Evolutionary conservation across 2,329 filamentous ascomycete species (phyloP), one percentile per base, ranked within the genome.

Genomic region (Fusarium hostae): DNA sequence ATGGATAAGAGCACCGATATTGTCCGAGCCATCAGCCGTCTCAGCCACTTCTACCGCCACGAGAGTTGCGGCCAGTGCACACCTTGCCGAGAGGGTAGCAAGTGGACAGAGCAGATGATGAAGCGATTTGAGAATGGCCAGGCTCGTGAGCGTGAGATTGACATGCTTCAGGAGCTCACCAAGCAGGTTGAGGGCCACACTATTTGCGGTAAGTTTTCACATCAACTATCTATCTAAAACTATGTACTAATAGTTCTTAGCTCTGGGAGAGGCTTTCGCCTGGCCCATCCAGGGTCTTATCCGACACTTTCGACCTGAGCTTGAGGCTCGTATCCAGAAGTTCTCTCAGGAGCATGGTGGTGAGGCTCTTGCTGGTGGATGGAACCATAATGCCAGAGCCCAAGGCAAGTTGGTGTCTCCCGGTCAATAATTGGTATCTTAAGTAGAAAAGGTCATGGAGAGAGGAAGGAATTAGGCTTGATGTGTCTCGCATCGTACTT

Each of bases 61-160:
- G 96, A 99, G 87, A 95, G 91, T 75, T 99, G 96, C 83, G 96
- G 96, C 67, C 96, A 99, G 86, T 99, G 96, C 87, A 99, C 96
- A 64, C 96, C 96, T n/a, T 99, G 96, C 89, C 93, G 96, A 81
- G 96, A 99, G 86, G 96, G 96, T 74, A 97, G 92, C 87, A 98
- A 97, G 86, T 99, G 96, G 96, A 98, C 95, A 15, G 93, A 97
- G 84, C 95, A 99, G 87, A 98, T 99, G 83, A 98, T 99, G 96
- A 87, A 92, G 83, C 92, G 96, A 63, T 97, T 99, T 77, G 94
- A 97, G 87, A 92, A 93, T 82, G 96, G 96, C 66, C 90, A 94
- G 83, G 96, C 93, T 67, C 91, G 93, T 70, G 90, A 92, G 82
- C 89, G 96, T 68, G 96, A 99, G 85, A 99, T 99, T 81, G 96